These are phyloP conservation scores for Cotoneaster glaucophyllus DNA, from an alignment of 306 rosid species.

Conservation along the genomic window DNA sequence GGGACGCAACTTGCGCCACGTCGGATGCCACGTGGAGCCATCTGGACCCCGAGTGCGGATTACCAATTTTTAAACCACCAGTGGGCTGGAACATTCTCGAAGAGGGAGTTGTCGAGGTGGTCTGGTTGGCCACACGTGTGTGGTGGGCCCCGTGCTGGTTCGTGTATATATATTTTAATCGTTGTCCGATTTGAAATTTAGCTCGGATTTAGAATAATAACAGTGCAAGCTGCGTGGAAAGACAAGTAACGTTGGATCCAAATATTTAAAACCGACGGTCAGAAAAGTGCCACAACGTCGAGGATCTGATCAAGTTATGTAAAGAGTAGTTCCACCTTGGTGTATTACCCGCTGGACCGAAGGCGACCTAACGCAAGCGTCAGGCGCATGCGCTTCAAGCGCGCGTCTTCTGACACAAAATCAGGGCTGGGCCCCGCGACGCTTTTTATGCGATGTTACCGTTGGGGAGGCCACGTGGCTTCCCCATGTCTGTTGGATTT, in stretches of 20 bases:
- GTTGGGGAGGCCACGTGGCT: too few species aligned
- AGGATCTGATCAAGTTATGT: background rate
- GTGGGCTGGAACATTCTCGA: conserved; percentile 49
- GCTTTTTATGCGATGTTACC: too few species aligned
- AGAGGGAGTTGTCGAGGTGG: conserved; percentile 15
- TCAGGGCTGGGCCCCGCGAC: too few species aligned
- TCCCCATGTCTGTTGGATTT: too few species aligned
- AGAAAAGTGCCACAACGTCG: background rate
- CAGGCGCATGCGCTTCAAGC: too few species aligned
- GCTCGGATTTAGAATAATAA: background rate
- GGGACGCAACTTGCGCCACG: conserved; percentile 37
- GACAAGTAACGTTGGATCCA: background rate
- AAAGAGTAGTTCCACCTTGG: too few species aligned
- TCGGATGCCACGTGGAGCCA: conserved; percentile 46
- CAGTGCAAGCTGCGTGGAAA: background rate
- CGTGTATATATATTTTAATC: background rate
- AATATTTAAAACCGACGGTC: background rate
- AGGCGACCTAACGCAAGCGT: too few species aligned
- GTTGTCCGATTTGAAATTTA: background rate
- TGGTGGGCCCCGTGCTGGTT: background rate
- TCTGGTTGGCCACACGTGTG: conserved; percentile 19
- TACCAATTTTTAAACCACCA: conserved; percentile 1
- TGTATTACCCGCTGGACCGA: too few species aligned
- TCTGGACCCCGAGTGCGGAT: conserved; percentile 22
- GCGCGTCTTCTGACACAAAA: too few species aligned